A percentile compares a stretch with the other conserved stretches of the same genome.
These are phyloP conservation scores for Annulohypoxylon truncatum DNA, from an alignment of 2,329 filamentous ascomycete species.

Conservation along the genomic window DNA sequence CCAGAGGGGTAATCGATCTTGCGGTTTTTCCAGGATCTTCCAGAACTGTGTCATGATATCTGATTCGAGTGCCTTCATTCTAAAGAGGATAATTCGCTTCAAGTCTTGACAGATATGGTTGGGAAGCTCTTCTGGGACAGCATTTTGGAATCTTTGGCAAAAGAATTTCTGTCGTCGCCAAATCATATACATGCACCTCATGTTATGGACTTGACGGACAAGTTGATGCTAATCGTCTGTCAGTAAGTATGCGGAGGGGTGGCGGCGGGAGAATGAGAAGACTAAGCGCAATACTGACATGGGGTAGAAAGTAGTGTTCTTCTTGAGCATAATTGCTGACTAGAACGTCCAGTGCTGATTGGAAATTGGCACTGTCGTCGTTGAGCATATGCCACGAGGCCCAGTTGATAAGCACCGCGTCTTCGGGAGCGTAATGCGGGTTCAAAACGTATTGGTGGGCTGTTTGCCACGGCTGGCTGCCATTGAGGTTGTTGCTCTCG, in stretches of 20 bases:
- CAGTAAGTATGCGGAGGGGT: conserved; percentile 31
- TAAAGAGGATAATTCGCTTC: conserved; percentile 42
- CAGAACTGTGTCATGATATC: conserved; percentile 42
- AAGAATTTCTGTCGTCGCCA: conserved; percentile 59
- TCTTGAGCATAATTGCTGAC: conserved; percentile 37
- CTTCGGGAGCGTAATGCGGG: conserved; percentile 25
- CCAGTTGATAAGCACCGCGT: conserved; percentile 39
- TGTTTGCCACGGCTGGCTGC: conserved; percentile 15
- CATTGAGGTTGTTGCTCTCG: conserved; percentile 23
- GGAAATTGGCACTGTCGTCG: conserved; percentile 39
- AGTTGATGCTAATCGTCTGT: conserved; percentile 53
- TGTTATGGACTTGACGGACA: conserved; percentile 57
- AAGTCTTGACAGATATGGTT: conserved; percentile 47
- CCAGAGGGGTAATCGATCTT: conserved; percentile 60
- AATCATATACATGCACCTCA: conserved; percentile 64
- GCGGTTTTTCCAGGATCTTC: conserved; percentile 40
- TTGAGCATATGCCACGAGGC: conserved; percentile 43
- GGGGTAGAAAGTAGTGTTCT: conserved; percentile 38
- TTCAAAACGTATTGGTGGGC: conserved; percentile 32
- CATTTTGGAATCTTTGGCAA: conserved; percentile 45
- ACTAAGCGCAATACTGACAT: conserved; percentile 38
- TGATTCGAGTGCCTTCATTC: conserved; percentile 46
- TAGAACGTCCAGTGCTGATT: conserved; percentile 46
- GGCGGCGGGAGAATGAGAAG: not conserved
- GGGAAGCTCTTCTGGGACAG: conserved; percentile 51